phyloP scores from a whole-genome alignment of 495 filamentous ascomycete species.

The Ramalina peruviana region DNA sequence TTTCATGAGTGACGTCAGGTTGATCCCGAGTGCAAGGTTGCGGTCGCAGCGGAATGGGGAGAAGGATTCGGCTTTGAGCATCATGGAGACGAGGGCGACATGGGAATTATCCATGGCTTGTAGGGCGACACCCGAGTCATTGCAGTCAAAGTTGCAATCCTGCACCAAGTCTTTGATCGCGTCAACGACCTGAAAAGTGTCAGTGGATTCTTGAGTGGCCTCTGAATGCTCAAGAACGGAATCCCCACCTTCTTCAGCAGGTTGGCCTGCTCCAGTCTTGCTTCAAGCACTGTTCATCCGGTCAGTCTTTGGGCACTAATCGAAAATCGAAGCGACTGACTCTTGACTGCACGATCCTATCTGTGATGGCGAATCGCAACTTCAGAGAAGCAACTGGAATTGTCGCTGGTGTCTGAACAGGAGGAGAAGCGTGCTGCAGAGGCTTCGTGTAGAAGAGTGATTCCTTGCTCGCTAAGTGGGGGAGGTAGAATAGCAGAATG shows the following conservation, averaged over 20 bases:
- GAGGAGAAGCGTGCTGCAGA: too few species aligned
- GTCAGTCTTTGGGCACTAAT: too few species aligned
- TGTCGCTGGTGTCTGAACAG: too few species aligned
- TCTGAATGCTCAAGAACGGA: background rate
- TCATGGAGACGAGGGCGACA: constrained; percentile 96
- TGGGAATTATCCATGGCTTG: constrained; percentile 99
- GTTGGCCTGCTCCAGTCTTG: constrained; percentile 84
- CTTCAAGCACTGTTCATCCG: constrained; percentile 67
- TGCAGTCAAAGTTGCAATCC: constrained; percentile 99
- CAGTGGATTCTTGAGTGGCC: constrained; percentile 2
- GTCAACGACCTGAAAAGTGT: constrained; percentile 59
- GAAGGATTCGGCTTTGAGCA: constrained; percentile 91
- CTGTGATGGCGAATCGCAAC: too few species aligned
- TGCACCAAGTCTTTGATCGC: constrained; percentile 98
- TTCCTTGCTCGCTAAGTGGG: too few species aligned
- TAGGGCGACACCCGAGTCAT: constrained; percentile 94
- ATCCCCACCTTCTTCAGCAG: constrained; percentile 81
- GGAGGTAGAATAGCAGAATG: too few species aligned
- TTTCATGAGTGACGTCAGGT: constrained; percentile 91
- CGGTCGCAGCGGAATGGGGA: constrained; percentile 97
- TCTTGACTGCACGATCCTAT: too few species aligned
- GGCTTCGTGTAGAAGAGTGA: too few species aligned
- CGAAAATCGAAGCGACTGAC: too few species aligned
- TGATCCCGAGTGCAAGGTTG: constrained; percentile 96
- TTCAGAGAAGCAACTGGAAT: too few species aligned